Base-by-base conservation (phyloP, 2,329 filamentous ascomycete genomes). In the Aspergillus alliaceus region DNA sequence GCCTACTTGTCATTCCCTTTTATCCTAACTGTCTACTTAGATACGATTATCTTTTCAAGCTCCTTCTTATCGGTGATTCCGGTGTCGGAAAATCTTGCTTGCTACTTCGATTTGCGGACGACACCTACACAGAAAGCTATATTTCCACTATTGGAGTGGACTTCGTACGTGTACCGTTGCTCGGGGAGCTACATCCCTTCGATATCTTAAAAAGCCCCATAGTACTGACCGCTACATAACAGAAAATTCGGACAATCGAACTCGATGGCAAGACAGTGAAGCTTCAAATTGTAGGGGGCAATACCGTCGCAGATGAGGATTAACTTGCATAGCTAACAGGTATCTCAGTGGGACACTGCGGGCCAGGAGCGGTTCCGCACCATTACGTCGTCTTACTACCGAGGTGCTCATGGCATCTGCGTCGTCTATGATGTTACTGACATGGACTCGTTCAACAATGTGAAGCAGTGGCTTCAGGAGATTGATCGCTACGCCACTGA, bases 11-110 rank as follows among this genome's bases (percentile, higher is more conserved):
- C 53, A 56, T 57, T 53, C 62, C 63, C 60, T 64, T 55, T 52
- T 58, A 53, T 58, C 51, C 67, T 73, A 64, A 72, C 65, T 49
- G 55, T 39, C 14, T 53, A 61, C 56, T 59, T 75, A 98, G 95
- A 95, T 99, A 99, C 90, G 95, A 99, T 79, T 99, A 99, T 80
- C 92, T 99, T 75, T 99, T 99, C 88, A 99, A 99, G 88, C 92
- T 99, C 67, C 91, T 99, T 80, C 93, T 99, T 84, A 99, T 99
- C 87, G 95, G 95, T 80, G 95, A 99, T 79, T 99, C 95, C 78
- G 95, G 95, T 87, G 95, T 99, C 74, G 95, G 95, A 89, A 99
- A 99, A 89, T 99, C 95, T 75, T 99, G 95, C 82, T 79, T 99
- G 82, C 85, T 99, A 69, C 85, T 99, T 76, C 92, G 95, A 82